These are phyloP conservation scores for Tolypocladium pustulatum DNA, from an alignment of 2,329 filamentous ascomycete species.

Conservation along the genomic window DNA sequence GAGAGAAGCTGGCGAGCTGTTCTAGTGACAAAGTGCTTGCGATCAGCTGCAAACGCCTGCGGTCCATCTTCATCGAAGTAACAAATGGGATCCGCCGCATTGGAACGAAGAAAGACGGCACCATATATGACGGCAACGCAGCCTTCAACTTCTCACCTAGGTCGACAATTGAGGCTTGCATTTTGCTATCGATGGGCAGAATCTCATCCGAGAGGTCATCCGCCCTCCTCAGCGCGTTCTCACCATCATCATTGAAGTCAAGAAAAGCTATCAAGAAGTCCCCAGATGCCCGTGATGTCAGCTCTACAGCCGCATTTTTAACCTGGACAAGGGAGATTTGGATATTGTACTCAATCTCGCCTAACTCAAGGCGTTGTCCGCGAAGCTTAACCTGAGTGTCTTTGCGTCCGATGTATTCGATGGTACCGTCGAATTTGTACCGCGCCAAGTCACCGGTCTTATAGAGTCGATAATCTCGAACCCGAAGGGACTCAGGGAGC, in stretches of 20 bases:
- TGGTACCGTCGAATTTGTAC: conserved; percentile 6
- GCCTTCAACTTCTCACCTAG: background rate
- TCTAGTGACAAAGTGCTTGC: background rate
- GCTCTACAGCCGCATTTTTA: background rate
- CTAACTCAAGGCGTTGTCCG: conserved; percentile 9
- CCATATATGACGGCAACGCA: conserved; percentile 4
- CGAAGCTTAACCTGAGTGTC: conserved; percentile 9
- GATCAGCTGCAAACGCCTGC: conserved; percentile 1
- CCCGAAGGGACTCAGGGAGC: background rate
- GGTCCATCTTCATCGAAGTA: conserved; percentile 8
- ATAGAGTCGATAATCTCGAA: conserved; percentile 4
- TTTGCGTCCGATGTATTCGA: conserved; percentile 6
- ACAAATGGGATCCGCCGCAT: conserved; percentile 6
- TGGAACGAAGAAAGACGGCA: conserved; percentile 5
- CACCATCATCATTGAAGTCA: background rate
- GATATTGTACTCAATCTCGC: conserved; percentile 7
- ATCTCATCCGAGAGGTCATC: background rate
- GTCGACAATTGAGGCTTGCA: background rate
- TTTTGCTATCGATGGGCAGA: background rate
- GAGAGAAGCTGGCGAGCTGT: background rate
- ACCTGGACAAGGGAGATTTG: background rate
- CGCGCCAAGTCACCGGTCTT: conserved; percentile 9
- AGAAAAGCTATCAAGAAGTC: background rate
- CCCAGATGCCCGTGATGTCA: background rate
- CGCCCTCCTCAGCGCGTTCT: background rate